A percentile compares a stretch with the other conserved stretches of the same genome.
Conservation (phyloP, 768 basidiomycete species). For the Pisolithus orientalis region DNA sequence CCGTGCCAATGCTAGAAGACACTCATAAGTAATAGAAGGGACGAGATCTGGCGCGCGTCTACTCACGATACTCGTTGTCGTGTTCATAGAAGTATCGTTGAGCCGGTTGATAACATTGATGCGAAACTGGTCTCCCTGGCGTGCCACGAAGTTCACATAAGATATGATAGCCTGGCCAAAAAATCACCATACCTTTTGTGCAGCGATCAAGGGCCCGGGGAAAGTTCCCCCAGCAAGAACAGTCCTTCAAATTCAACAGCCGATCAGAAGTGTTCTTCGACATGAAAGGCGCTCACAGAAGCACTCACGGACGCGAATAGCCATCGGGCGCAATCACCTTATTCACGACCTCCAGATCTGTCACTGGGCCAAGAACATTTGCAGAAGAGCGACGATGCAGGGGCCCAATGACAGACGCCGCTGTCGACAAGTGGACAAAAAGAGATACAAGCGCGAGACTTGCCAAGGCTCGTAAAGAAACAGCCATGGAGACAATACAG, state of each 20-base stretch:
- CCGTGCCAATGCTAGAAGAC: slow-evolving; percentile 52
- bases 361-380: slow-evolving; percentile 19
- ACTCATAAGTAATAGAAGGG: not conserved
- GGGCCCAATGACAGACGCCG: slow-evolving; percentile 1
- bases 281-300: not conserved
- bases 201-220: slow-evolving; percentile 43
- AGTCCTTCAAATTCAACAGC: slow-evolving; percentile 21
- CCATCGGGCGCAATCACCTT: slow-evolving; percentile 46
- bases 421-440: not conserved
- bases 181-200: slow-evolving; percentile 29
- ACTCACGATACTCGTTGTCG: slow-evolving; percentile 31
- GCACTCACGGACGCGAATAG: slow-evolving; percentile 31
- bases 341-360: slow-evolving; percentile 36
- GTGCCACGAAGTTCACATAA: slow-evolving; percentile 1
- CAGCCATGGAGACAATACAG: too few relatives aligned
- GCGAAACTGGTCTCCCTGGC: slow-evolving; percentile 28
- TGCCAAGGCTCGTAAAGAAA: not conserved
- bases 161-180: not conserved
- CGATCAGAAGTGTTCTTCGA: slow-evolving; percentile 24
- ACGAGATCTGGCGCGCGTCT: not conserved
- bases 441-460: not conserved
- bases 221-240: slow-evolving; percentile 41
- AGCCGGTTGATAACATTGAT: slow-evolving; percentile 33
- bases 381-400: slow-evolving; percentile 1
- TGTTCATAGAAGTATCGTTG: slow-evolving; percentile 27